A percentile compares a stretch with the other conserved stretches of the same genome.
Evolutionary conservation across 345 rosid genomes (phyloP).

Genomic region (Jatropha curcas): DNA sequence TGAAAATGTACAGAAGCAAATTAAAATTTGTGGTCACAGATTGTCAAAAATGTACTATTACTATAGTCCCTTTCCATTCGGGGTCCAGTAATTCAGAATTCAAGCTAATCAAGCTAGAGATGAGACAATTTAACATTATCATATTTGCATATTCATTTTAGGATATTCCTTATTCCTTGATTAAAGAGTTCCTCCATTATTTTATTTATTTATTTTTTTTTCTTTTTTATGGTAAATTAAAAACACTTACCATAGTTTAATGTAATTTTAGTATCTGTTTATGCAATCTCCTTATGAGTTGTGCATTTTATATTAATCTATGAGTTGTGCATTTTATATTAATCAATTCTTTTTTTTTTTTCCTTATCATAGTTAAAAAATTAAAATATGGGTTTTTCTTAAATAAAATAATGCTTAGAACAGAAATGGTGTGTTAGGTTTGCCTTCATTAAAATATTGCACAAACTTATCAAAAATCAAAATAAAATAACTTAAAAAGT

Average conservation of each 20-base stretch:
- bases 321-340: background rate
- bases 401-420: background rate
- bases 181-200: slow-evolving; percentile 11
- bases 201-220: background rate
- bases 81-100: background rate
- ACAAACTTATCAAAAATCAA: background rate
- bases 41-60: slow-evolving; percentile 10
- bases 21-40: background rate
- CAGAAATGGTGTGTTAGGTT: background rate
- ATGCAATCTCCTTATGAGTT: background rate
- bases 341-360: background rate
- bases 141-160: slow-evolving; percentile 23
- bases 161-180: slow-evolving; percentile 18
- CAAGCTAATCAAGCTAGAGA: slow-evolving; percentile 1
- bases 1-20: slow-evolving; percentile 5
- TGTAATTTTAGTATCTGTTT: background rate
- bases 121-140: too few species aligned
- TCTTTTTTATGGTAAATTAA: background rate
- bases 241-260: slow-evolving; percentile 9
- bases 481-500: background rate
- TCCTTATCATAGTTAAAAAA: background rate
- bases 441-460: slow-evolving; percentile 3
- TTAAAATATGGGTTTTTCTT: background rate
- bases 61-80: slow-evolving; percentile 7
- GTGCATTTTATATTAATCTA: background rate